Evolutionary conservation across 495 filamentous ascomycete genomes (phyloP).

Genomic region (Terfezia boudieri): DNA sequence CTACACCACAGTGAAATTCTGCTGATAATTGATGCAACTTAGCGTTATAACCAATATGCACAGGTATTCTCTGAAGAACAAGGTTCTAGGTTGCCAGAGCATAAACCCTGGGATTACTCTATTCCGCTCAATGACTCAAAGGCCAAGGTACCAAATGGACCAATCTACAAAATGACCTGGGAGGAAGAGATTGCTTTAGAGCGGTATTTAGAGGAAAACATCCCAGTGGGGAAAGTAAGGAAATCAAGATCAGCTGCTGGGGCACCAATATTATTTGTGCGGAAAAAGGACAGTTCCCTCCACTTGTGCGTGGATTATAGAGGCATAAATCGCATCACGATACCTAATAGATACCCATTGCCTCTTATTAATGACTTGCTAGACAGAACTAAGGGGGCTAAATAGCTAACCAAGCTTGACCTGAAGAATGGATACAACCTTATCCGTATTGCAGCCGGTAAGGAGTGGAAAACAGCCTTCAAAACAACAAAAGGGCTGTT

Average conservation of each 20-base stretch:
- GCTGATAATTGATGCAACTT: no score
- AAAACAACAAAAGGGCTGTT: constrained; percentile 9
- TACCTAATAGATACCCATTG: constrained; percentile 13
- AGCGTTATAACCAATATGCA: no score
- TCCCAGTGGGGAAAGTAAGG: background rate
- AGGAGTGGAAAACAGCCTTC: constrained; percentile 23
- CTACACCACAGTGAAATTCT: no score
- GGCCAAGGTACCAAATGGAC: background rate
- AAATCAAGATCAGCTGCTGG: background rate
- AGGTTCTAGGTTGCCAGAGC: background rate
- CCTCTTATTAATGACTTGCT: constrained; percentile 21
- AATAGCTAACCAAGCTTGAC: constrained; percentile 21
- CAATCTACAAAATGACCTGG: background rate
- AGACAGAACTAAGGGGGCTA: constrained; percentile 1
- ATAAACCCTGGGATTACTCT: background rate
- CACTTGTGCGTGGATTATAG: constrained; percentile 20
- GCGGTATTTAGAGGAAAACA: background rate
- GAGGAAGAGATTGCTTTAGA: background rate
- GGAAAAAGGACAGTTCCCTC: constrained; percentile 17
- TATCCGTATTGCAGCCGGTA: constrained; percentile 16
- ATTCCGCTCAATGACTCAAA: background rate
- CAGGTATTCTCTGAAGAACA: no score
- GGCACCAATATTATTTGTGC: constrained; percentile 20
- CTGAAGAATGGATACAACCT: constrained; percentile 23
- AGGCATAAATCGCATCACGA: background rate